These are phyloP conservation scores for Panellus pusillus DNA, from an alignment of 768 basidiomycete genomes.

Conservation along the genomic window DNA sequence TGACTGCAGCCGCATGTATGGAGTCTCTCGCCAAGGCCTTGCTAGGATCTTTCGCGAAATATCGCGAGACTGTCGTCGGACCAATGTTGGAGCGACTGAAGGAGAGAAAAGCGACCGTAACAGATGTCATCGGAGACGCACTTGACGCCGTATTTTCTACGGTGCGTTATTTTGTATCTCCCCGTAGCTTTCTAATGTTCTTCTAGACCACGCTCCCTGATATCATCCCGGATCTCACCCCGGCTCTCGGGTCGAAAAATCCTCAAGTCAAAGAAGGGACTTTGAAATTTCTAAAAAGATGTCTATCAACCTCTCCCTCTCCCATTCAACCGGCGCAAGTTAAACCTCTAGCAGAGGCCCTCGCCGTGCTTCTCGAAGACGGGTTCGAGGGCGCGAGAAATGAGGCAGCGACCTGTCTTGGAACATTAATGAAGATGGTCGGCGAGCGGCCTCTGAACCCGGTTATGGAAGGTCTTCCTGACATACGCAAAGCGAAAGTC, in stretches of 20 bases:
- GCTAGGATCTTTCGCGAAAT: constrained; percentile 69
- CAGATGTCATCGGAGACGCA: constrained; percentile 84
- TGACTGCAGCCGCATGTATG: constrained; percentile 79
- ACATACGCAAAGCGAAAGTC: constrained; percentile 87
- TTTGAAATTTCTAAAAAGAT: constrained; percentile 81
- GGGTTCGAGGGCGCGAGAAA: constrained; percentile 85
- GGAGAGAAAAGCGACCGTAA: constrained; percentile 89
- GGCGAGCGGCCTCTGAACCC: constrained; percentile 91
- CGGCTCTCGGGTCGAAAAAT: constrained; percentile 84
- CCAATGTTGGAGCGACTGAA: constrained; percentile 88
- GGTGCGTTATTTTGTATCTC: constrained; percentile 46
- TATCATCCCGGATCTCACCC: constrained; percentile 78
- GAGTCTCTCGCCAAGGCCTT: constrained; percentile 86
- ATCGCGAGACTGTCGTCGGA: constrained; percentile 69
- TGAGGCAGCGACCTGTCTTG: constrained; percentile 86
- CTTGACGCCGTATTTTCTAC: constrained; percentile 86
- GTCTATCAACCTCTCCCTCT: constrained; percentile 65
- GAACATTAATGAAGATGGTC: constrained; percentile 93
- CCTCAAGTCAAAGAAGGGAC: constrained; percentile 96
- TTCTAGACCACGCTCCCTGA: constrained; percentile 75
- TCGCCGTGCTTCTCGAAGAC: constrained; percentile 81
- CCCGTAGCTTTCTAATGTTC: constrained; percentile 3
- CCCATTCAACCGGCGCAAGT: constrained; percentile 76
- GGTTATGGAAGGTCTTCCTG: constrained; percentile 79
- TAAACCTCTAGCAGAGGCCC: constrained; percentile 76